phyloP scores from a whole-genome alignment of 2,329 filamentous ascomycete species.

The Fusarium mangiferae region DNA sequence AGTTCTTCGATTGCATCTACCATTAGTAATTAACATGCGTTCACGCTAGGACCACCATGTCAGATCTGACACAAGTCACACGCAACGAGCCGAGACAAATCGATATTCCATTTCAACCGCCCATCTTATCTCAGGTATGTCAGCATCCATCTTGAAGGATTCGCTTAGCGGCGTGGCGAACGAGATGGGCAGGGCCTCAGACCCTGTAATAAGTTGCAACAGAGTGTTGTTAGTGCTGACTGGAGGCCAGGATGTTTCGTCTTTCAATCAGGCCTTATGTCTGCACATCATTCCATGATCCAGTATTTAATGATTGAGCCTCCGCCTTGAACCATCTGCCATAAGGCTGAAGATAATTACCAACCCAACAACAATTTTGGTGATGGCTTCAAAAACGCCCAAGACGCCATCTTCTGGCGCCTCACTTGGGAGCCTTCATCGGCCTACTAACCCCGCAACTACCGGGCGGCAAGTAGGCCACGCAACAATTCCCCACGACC shows the following conservation, averaged over 20 bases:
- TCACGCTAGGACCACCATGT: neutral
- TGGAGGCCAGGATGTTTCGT: neutral
- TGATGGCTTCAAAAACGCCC: conserved; percentile 27
- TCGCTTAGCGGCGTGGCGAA: neutral
- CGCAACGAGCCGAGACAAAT: neutral
- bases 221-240: conserved; percentile 18
- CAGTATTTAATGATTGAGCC: conserved; percentile 1
- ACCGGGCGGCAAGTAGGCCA: conserved; percentile 18
- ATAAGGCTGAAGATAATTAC: neutral
- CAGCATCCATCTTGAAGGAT: neutral
- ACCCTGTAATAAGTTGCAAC: conserved; percentile 1
- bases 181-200: neutral
- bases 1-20: neutral
- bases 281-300: neutral
- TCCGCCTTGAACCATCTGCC: neutral
- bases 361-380: neutral
- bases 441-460: conserved; percentile 1
- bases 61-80: neutral
- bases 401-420: conserved; percentile 20
- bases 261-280: neutral
- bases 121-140: neutral
- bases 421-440: conserved; percentile 5
- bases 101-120: neutral
- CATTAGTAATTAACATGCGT: neutral
- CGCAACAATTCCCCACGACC: conserved; percentile 29